Evolutionary conservation across 148 eudicot species (phyloP).

Genomic region (Vaccinium vitisidaea): DNA sequence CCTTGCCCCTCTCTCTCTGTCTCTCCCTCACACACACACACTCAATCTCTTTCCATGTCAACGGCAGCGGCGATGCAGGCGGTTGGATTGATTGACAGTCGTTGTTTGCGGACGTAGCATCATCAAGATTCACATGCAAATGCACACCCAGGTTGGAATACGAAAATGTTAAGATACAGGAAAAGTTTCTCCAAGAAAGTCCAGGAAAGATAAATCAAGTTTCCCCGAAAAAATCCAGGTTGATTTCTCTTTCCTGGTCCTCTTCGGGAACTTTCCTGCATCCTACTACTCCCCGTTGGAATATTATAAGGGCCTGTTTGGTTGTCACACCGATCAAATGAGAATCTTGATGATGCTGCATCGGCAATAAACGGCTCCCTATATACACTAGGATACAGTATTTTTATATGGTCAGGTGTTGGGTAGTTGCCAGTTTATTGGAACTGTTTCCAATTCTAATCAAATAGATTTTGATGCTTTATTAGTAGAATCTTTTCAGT

Average conservation of each 20-base stretch:
- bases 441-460: neutral
- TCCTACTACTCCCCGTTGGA: no score
- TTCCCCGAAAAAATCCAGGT: no score
- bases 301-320: no score
- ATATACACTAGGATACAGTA: neutral
- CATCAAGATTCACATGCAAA: constrained; percentile 56
- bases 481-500: neutral
- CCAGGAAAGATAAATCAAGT: no score
- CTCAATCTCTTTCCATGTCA: neutral
- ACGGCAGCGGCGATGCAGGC: neutral
- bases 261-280: no score
- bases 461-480: neutral
- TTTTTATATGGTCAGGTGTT: constrained; percentile 13
- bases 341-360: constrained; percentile 65
- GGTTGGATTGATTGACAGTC: constrained; percentile 24
- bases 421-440: constrained; percentile 8
- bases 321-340: constrained; percentile 1
- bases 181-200: no score
- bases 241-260: no score
- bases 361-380: constrained; percentile 38
- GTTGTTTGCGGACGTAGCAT: constrained; percentile 46
- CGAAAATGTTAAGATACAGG: no score
- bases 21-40: neutral
- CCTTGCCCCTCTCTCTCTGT: neutral
- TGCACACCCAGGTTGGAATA: neutral